A percentile compares a stretch with the other conserved stretches of the same genome.
Evolutionary conservation across 2,329 filamentous ascomycete species (phyloP).

Genomic region (Pseudocercospora crystallina): DNA sequence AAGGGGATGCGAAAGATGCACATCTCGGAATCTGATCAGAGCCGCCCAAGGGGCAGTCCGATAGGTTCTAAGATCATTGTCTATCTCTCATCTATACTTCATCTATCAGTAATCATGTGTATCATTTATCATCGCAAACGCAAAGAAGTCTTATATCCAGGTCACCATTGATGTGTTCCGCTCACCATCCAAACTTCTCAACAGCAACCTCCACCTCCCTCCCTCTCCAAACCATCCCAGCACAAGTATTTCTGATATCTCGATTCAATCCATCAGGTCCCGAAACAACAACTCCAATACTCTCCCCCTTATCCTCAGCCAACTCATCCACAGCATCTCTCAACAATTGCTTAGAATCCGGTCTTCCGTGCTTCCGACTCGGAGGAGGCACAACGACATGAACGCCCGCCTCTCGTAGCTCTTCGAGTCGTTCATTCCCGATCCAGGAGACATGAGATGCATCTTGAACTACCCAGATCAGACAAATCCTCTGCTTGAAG

Average conservation of each 20-base stretch:
- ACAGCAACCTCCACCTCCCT: constrained; percentile 54
- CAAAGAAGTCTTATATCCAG: too few species aligned
- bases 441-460: constrained; percentile 57
- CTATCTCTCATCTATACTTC: too few species aligned
- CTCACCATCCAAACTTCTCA: constrained; percentile 68
- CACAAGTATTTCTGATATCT: constrained; percentile 59
- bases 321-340: constrained; percentile 38
- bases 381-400: constrained; percentile 56
- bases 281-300: constrained; percentile 57
- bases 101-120: too few species aligned
- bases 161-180: too few species aligned
- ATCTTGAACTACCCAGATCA: constrained; percentile 62
- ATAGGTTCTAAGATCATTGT: too few species aligned
- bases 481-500: constrained; percentile 26
- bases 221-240: constrained; percentile 50
- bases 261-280: constrained; percentile 64
- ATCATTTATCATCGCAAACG: too few species aligned
- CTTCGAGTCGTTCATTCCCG: constrained; percentile 48
- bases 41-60: too few species aligned
- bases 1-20: too few species aligned
- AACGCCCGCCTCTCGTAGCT: constrained; percentile 52
- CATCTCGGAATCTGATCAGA: too few species aligned
- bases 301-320: constrained; percentile 24
- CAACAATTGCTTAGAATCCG: constrained; percentile 52
- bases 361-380: constrained; percentile 54